Conservation (phyloP, 1,139 yeast species). For the Saccharomycopsis hybrid region DNA sequence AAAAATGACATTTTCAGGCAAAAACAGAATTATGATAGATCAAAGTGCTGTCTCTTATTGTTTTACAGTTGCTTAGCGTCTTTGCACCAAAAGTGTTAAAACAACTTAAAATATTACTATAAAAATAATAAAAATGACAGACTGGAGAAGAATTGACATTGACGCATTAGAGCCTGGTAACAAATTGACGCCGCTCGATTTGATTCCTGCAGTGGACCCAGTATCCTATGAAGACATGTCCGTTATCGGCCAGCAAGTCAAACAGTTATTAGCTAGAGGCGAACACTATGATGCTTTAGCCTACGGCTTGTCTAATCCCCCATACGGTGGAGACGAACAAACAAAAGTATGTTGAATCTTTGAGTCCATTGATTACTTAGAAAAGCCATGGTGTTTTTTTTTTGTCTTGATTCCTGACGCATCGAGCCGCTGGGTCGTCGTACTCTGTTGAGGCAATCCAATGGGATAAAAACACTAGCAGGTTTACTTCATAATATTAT, state of each 20-base stretch:
- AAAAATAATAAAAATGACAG: no score
- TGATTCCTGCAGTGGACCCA: conserved; percentile 43
- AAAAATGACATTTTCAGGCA: neutral
- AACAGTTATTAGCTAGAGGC: conserved; percentile 64
- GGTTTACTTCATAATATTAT: no score
- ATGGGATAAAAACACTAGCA: no score
- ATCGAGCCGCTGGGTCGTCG: no score
- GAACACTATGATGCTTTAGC: conserved; percentile 61
- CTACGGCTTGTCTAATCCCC: conserved; percentile 63
- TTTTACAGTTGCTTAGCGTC: no score
- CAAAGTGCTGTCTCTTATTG: no score
- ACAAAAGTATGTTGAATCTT: conserved; percentile 35
- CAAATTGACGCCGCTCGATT: conserved; percentile 56
- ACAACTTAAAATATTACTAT: no score
- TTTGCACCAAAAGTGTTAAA: no score
- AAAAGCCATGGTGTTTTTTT: neutral
- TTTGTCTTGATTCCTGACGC: no score
- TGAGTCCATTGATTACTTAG: neutral
- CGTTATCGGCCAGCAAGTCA: conserved; percentile 49
- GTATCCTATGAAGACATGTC: conserved; percentile 49
- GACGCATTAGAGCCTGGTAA: conserved; percentile 77
- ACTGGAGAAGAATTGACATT: conserved; percentile 78
- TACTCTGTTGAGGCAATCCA: no score
- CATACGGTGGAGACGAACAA: conserved; percentile 66
- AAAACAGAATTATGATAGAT: no score